Conservation (phyloP, 768 basidiomycete species). For the Boletus subcaerulescens region DNA sequence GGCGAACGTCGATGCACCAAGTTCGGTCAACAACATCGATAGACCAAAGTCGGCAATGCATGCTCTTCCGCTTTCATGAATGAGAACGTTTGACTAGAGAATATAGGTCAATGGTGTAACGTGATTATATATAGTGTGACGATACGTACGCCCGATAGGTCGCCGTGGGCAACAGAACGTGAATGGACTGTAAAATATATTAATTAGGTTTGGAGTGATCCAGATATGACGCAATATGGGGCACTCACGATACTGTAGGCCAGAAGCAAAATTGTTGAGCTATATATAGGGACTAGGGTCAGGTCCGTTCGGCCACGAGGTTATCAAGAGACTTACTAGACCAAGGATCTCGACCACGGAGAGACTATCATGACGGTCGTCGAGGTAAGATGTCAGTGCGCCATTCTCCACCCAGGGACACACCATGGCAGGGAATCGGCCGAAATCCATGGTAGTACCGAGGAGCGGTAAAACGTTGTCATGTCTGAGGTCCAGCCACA, state of each 20-base stretch:
- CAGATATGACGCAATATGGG: accelerated
- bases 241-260: constrained; percentile 12
- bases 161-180: constrained; percentile 14
- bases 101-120: background rate
- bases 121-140: too few species aligned
- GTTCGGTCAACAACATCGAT: background rate
- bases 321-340: background rate
- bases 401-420: too few species aligned
- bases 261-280: constrained; percentile 11
- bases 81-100: constrained; percentile 37
- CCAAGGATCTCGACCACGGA: background rate
- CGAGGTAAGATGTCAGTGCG: too few species aligned
- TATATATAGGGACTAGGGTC: background rate
- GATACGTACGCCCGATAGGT: constrained; percentile 16
- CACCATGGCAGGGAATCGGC: too few species aligned
- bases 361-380: too few species aligned
- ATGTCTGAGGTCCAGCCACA: too few species aligned
- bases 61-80: constrained; percentile 26
- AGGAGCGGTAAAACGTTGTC: too few species aligned
- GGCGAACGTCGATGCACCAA: constrained; percentile 4
- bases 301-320: background rate
- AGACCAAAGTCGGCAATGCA: too few species aligned
- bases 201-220: too few species aligned
- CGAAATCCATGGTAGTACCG: too few species aligned
- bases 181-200: constrained; percentile 11